Conservation (phyloP, 495 filamentous ascomycete genomes). For the Chaetomidium leptoderma region DNA sequence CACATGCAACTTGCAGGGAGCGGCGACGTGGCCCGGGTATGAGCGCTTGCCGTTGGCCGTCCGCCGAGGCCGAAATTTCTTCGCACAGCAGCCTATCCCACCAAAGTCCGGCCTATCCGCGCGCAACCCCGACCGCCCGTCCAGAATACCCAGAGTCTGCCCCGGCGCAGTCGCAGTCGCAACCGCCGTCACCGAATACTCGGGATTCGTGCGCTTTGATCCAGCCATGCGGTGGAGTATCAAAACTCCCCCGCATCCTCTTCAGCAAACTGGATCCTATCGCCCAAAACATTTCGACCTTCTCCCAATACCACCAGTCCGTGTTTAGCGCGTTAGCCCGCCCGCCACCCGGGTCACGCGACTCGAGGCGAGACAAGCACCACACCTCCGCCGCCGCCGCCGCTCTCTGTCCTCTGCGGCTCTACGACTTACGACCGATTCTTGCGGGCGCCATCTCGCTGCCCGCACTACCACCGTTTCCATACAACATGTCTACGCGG, state of each 20-base stretch:
- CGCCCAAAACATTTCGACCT: conserved; percentile 27
- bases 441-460: conserved; percentile 49
- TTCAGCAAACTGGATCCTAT: conserved; percentile 45
- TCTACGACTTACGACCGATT: conserved; percentile 43
- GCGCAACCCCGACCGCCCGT: background rate
- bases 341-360: conserved; percentile 28
- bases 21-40: background rate
- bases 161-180: background rate
- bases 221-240: conserved; percentile 40
- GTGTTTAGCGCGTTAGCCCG: conserved; percentile 13
- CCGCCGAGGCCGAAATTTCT: conserved; percentile 31
- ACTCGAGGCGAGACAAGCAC: conserved; percentile 49
- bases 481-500: conserved; percentile 40
- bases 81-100: conserved; percentile 11
- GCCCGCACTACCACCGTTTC: conserved; percentile 46
- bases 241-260: conserved; percentile 32
- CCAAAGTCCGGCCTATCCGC: conserved; percentile 3
- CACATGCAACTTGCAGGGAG: conserved; percentile 3
- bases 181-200: background rate
- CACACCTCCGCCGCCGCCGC: conserved; percentile 38
- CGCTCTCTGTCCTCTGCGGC: conserved; percentile 42
- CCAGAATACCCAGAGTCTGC: background rate
- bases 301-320: conserved; percentile 20
- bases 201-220: background rate
- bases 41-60: background rate